A percentile compares a stretch with the other conserved stretches of the same genome.
Conservation (phyloP, 148 eudicot genomes). For the Linanthus parryae region DNA sequence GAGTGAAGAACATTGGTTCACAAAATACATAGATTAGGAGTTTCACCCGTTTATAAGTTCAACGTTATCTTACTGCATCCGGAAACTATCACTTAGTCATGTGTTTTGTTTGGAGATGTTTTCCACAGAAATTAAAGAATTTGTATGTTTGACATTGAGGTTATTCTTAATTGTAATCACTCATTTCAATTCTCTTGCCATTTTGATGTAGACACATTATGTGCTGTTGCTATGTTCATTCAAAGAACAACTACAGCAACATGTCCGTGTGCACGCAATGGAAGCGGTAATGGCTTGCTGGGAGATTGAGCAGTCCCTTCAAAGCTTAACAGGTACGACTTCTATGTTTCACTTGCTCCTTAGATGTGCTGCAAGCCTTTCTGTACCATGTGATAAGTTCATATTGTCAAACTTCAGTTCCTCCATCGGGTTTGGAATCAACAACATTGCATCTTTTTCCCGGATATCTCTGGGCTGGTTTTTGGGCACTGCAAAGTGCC, state of each 20-base stretch:
- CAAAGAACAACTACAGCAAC: slow-evolving; percentile 89
- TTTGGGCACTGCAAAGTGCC: no score
- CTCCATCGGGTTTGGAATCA: no score
- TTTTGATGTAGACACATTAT: slow-evolving; percentile 62
- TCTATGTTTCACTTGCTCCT: background rate
- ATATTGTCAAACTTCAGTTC: no score
- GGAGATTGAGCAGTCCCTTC: slow-evolving; percentile 95
- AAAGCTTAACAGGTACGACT: slow-evolving; percentile 75
- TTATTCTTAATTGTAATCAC: background rate
- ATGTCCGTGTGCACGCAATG: slow-evolving; percentile 97
- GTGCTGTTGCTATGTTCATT: slow-evolving; percentile 82
- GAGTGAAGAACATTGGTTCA: no score
- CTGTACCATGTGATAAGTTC: no score
- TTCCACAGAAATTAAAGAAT: background rate
- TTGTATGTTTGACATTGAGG: background rate
- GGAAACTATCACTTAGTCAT: background rate
- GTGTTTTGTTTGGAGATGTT: background rate
- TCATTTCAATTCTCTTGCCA: background rate
- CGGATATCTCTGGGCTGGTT: no score
- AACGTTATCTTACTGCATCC: background rate
- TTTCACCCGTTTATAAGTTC: background rate
- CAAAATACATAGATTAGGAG: no score
- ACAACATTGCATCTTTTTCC: no score
- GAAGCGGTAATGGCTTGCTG: slow-evolving; percentile 99
- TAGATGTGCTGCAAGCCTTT: no score